Evolutionary conservation across 2,329 filamentous ascomycete genomes (phyloP).

Genomic region (Leptographium galeiforme): DNA sequence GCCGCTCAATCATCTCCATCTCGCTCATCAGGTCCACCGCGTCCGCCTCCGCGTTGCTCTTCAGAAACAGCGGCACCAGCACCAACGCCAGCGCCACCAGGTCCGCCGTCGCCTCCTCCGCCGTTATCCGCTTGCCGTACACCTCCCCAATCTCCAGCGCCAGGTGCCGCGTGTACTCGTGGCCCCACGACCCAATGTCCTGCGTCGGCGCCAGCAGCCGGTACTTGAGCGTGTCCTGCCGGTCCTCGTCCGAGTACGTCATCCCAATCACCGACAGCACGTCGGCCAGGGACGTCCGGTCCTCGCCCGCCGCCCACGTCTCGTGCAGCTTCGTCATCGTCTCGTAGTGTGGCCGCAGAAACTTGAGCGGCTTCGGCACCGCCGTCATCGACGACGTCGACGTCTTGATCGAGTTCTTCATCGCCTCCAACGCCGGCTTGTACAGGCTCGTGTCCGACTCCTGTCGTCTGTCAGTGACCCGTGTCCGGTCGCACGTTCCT

Average conservation of each 20-base stretch:
- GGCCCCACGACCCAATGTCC: slow-evolving; percentile 94
- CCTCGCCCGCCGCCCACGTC: slow-evolving; percentile 68
- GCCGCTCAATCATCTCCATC: slow-evolving; percentile 88
- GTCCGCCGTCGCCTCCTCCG: slow-evolving; percentile 73
- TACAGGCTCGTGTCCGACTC: slow-evolving; percentile 80
- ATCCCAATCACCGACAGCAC: slow-evolving; percentile 95
- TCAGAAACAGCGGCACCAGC: slow-evolving; percentile 86
- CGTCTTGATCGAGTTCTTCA: slow-evolving; percentile 98
- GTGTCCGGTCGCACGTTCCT: background rate
- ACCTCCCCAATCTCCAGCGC: slow-evolving; percentile 93
- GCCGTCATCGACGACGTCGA: slow-evolving; percentile 99
- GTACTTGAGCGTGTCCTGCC: slow-evolving; percentile 93
- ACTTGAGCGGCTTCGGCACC: slow-evolving; percentile 95
- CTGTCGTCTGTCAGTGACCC: slow-evolving; percentile 28
- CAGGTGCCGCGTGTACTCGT: slow-evolving; percentile 94
- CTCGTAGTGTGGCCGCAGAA: slow-evolving; percentile 92
- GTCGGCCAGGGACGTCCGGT: slow-evolving; percentile 86
- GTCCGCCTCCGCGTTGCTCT: slow-evolving; percentile 95
- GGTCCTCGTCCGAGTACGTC: slow-evolving; percentile 95
- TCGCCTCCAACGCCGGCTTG: slow-evolving; percentile 82
- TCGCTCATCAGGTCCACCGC: slow-evolving; percentile 95
- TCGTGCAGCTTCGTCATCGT: slow-evolving; percentile 78
- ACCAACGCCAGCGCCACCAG: slow-evolving; percentile 71
- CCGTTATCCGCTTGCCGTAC: slow-evolving; percentile 73
- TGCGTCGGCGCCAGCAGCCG: slow-evolving; percentile 77